Evolutionary conservation across 441 rosid species (phyloP).

Genomic region (Corymbia citriodora): DNA sequence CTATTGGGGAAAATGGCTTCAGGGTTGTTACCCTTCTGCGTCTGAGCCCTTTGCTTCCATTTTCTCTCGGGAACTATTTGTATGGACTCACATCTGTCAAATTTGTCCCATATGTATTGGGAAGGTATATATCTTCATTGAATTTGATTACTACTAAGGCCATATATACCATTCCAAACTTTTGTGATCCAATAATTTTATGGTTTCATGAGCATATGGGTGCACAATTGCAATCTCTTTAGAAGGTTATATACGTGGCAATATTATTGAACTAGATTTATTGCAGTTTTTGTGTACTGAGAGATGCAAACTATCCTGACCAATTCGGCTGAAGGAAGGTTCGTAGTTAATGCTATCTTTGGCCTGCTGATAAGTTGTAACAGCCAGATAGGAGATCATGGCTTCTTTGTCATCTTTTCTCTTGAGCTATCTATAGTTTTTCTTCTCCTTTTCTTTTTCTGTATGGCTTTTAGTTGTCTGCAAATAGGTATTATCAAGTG

Average conservation of each 20-base stretch:
- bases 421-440: not conserved
- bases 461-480: not conserved
- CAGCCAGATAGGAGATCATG: not conserved
- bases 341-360: not conserved
- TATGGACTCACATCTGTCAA: constrained; percentile 95
- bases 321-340: not conserved
- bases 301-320: not conserved
- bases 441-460: not conserved
- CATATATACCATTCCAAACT: not conserved
- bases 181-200: not conserved
- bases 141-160: not conserved
- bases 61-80: constrained; percentile 89
- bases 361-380: not conserved
- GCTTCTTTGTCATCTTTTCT: not conserved
- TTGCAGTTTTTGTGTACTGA: not conserved
- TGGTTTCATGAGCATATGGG: not conserved
- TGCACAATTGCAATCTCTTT: not conserved
- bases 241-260: not conserved
- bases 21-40: constrained; percentile 93
- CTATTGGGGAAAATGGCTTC: constrained; percentile 95
- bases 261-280: not conserved
- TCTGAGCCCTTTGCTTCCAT: constrained; percentile 94
- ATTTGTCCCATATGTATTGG: constrained; percentile 87
- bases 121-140: constrained; percentile 42
- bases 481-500: not conserved